A percentile compares a stretch with the other conserved stretches of the same genome.
Evolutionary conservation across 768 basidiomycete genomes (phyloP).

Genomic region (Amanita muscaria): DNA sequence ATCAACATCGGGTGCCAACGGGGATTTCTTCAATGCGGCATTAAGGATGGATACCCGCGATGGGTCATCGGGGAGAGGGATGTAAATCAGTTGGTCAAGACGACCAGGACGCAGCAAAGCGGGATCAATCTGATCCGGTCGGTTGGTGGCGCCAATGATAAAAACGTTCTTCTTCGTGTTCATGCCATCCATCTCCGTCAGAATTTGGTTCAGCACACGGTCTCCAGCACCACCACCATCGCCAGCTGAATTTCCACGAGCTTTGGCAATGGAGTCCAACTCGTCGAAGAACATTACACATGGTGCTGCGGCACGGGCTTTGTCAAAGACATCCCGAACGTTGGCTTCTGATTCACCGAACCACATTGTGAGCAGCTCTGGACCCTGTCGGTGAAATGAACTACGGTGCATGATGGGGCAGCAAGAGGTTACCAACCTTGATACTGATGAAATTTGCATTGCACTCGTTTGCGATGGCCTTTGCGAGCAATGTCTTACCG

Average conservation of each 20-base stretch:
- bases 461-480: constrained; percentile 99
- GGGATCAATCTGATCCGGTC: constrained; percentile 92
- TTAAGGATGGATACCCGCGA: constrained; percentile 88
- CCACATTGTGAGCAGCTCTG: constrained; percentile 99
- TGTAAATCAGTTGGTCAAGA: constrained; percentile 98
- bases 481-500: constrained; percentile 97
- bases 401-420: neutral
- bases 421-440: constrained; percentile 48
- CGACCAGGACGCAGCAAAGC: constrained; percentile 94
- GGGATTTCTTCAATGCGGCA: constrained; percentile 88
- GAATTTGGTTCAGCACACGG: constrained; percentile 93
- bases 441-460: constrained; percentile 99
- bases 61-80: constrained; percentile 91
- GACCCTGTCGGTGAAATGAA: constrained; percentile 47
- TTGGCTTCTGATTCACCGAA: constrained; percentile 99
- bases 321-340: constrained; percentile 99
- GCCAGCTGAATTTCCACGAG: constrained; percentile 72
- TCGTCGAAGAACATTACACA: constrained; percentile 99
- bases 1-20: constrained; percentile 75
- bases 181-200: constrained; percentile 99
- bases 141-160: constrained; percentile 95
- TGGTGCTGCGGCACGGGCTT: constrained; percentile 96
- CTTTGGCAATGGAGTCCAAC: constrained; percentile 97
- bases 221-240: constrained; percentile 97
- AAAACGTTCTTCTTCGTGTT: constrained; percentile 99